These are phyloP conservation scores for Erythrobasidium hasegawianum DNA, from an alignment of 1,284 basidiomycete species.

Conservation along the genomic window DNA sequence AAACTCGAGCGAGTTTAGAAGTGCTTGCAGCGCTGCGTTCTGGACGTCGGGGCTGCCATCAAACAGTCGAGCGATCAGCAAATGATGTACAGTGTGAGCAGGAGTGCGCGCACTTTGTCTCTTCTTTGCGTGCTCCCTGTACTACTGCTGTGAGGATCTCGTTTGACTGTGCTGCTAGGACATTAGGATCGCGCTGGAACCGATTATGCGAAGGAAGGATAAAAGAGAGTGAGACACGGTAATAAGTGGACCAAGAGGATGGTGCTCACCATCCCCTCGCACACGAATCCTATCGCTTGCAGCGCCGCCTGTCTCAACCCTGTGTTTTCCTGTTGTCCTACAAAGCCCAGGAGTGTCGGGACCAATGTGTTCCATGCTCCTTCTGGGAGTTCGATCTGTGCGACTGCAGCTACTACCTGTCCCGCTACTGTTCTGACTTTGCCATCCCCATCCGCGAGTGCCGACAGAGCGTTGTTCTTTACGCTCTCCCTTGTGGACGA, in stretches of 20 bases:
- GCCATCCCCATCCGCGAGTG: conserved; percentile 68
- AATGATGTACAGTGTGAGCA: too few species aligned
- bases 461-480: conserved; percentile 80
- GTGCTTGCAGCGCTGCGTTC: conserved; percentile 85
- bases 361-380: conserved; percentile 89
- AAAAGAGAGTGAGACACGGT: too few species aligned
- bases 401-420: conserved; percentile 90
- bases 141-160: conserved; percentile 98
- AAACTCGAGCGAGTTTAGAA: conserved; percentile 96
- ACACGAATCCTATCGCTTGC: conserved; percentile 94
- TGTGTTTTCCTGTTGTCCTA: conserved; percentile 59
- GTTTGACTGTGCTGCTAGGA: conserved; percentile 82
- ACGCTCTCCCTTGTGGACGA: conserved; percentile 69
- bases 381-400: conserved; percentile 82
- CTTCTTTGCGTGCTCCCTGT: conserved; percentile 94
- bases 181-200: conserved; percentile 72
- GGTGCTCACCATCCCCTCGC: conserved; percentile 81
- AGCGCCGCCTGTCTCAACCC: conserved; percentile 83
- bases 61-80: too few species aligned
- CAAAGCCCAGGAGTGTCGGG: conserved; percentile 78
- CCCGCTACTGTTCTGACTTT: conserved; percentile 83
- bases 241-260: too few species aligned
- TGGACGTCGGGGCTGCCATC: conserved; percentile 75
- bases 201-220: too few species aligned
- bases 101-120: conserved; percentile 54